Percentiles rank a stretch among this genome's conserved stretches.
Evolutionary conservation across 2,329 filamentous ascomycete genomes (phyloP).

Genomic region (Madurella mycetomatis): DNA sequence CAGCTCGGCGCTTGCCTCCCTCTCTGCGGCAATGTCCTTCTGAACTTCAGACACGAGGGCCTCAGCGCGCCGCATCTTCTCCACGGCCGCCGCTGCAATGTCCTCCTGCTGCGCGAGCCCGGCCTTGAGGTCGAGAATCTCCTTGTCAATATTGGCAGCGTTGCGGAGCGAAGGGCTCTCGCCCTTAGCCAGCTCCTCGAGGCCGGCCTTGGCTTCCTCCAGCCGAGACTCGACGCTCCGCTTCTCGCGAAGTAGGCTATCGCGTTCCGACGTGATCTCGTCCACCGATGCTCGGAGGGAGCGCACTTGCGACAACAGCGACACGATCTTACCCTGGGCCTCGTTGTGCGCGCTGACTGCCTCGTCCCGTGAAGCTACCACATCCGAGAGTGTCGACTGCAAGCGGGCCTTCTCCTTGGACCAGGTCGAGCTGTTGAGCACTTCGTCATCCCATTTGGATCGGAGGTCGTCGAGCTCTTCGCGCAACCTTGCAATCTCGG

Average conservation of each 20-base stretch:
- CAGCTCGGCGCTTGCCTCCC: constrained; percentile 74
- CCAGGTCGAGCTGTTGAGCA: constrained; percentile 96
- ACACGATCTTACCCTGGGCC: constrained; percentile 88
- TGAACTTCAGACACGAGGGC: constrained; percentile 83
- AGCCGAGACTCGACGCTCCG: constrained; percentile 79
- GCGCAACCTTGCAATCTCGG: constrained; percentile 81
- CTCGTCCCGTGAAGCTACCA: constrained; percentile 88
- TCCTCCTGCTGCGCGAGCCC: constrained; percentile 90
- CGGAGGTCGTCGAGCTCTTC: constrained; percentile 93
- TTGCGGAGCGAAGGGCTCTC: constrained; percentile 86
- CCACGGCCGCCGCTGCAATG: constrained; percentile 82
- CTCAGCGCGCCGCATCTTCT: constrained; percentile 95
- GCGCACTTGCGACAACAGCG: constrained; percentile 83
- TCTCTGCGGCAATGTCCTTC: constrained; percentile 82
- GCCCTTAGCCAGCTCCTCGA: constrained; percentile 82
- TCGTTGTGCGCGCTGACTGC: constrained; percentile 91
- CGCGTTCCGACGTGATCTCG: constrained; percentile 78
- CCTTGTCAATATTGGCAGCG: constrained; percentile 81
- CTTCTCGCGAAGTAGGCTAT: constrained; percentile 83
- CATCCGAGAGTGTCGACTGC: constrained; percentile 82
- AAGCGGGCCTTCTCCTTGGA: constrained; percentile 94
- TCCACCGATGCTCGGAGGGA: constrained; percentile 78
- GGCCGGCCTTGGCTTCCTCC: constrained; percentile 78
- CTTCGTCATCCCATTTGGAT: constrained; percentile 97
- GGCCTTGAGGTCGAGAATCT: constrained; percentile 84